These are phyloP conservation scores for Talaromyces nanjingensis DNA, from an alignment of 495 filamentous ascomycete species.

Conservation along the genomic window DNA sequence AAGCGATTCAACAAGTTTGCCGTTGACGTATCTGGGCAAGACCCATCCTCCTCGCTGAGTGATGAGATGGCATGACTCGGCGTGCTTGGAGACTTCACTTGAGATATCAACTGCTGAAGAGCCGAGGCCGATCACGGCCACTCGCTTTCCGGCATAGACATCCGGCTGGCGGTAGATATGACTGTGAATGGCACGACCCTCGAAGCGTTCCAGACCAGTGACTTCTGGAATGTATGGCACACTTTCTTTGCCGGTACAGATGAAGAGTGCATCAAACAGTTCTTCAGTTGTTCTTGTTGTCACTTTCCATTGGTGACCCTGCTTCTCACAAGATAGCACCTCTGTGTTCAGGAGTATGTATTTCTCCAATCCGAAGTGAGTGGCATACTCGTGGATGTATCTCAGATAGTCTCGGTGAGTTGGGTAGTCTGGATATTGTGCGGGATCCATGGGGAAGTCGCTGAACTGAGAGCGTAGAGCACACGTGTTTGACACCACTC, in stretches of 20 bases:
- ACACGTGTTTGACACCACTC: slow-evolving; percentile 19
- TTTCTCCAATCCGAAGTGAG: slow-evolving; percentile 16
- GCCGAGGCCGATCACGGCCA: slow-evolving; percentile 24
- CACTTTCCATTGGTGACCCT: slow-evolving; percentile 8
- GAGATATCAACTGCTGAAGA: slow-evolving; percentile 22
- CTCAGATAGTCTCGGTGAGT: slow-evolving; percentile 17
- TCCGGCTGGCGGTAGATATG: slow-evolving; percentile 21
- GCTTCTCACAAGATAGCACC: slow-evolving; percentile 14
- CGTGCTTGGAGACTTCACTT: slow-evolving; percentile 13
- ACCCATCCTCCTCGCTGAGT: slow-evolving; percentile 17
- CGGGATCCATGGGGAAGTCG: slow-evolving; percentile 27
- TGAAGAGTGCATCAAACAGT: slow-evolving; percentile 21
- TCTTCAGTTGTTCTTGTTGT: neutral
- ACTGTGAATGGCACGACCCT: slow-evolving; percentile 22
- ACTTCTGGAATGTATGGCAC: slow-evolving; percentile 19
- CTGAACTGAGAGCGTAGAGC: slow-evolving; percentile 21
- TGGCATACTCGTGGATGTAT: slow-evolving; percentile 24
- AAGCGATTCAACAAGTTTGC: slow-evolving; percentile 15
- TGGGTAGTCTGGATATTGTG: slow-evolving; percentile 17
- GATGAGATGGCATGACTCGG: slow-evolving; percentile 14
- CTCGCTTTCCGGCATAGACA: slow-evolving; percentile 19
- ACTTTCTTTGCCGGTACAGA: slow-evolving; percentile 20
- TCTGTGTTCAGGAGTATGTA: slow-evolving; percentile 18
- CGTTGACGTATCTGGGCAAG: slow-evolving; percentile 16
- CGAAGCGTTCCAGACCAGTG: slow-evolving; percentile 14